Evolutionary conservation across 306 rosid species (phyloP).

Genomic region (Styphnolobium japonicum): DNA sequence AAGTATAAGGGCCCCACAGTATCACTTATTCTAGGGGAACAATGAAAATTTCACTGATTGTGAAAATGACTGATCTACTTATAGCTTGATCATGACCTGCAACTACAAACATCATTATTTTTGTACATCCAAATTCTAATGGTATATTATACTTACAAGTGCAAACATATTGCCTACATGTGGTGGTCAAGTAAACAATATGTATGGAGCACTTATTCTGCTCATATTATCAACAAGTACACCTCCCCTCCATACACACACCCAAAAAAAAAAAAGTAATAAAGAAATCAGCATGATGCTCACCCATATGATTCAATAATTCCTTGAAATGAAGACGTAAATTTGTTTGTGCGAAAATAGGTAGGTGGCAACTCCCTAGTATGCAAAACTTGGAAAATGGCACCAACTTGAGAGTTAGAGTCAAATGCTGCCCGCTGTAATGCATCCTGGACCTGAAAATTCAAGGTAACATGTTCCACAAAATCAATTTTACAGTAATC

Average conservation of each 20-base stretch:
- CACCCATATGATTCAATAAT: constrained; percentile 91
- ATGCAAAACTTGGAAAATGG: constrained; percentile 73
- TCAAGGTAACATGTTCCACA: constrained; percentile 1
- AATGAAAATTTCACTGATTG: neutral
- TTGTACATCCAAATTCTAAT: neutral
- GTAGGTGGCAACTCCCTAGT: constrained; percentile 74
- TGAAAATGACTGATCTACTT: neutral
- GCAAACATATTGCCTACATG: neutral
- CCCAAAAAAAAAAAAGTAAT: neutral
- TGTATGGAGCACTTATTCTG: constrained; percentile 13
- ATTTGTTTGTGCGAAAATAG: constrained; percentile 66
- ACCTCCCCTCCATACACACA: constrained; percentile 8
- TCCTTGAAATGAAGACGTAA: constrained; percentile 72
- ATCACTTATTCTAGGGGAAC: neutral
- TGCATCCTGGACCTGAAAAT: constrained; percentile 63
- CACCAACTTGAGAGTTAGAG: constrained; percentile 75
- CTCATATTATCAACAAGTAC: constrained; percentile 1
- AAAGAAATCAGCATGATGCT: constrained; percentile 24
- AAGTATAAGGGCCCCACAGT: neutral
- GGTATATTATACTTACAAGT: neutral
- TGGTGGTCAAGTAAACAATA: constrained; percentile 16
- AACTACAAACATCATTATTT: constrained; percentile 10
- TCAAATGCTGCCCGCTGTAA: constrained; percentile 64
- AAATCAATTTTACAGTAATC: constrained; percentile 2
- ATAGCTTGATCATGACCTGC: neutral